These are phyloP conservation scores for Blastobotrys raffinosifermentans DNA, from an alignment of 1,139 yeast genomes.

Conservation along the genomic window DNA sequence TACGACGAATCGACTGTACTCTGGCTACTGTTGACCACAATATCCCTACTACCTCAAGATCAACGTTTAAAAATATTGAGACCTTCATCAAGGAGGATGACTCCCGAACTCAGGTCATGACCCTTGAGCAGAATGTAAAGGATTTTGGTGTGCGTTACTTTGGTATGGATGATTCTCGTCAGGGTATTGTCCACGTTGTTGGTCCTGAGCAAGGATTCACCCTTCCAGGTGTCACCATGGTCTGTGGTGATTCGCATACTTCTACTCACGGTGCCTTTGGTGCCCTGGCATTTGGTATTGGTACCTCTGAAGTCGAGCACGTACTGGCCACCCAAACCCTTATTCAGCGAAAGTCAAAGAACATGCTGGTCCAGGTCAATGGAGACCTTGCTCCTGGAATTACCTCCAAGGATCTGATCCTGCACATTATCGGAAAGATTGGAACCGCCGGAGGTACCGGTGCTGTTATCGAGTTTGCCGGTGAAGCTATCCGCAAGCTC, in stretches of 20 bases:
- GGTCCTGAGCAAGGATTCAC: slow-evolving; percentile 99
- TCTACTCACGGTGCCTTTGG: slow-evolving; percentile 99
- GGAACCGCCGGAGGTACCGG: slow-evolving; percentile 99
- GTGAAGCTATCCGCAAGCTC: slow-evolving; percentile 81
- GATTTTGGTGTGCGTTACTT: slow-evolving; percentile 85
- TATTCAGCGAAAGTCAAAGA: slow-evolving; percentile 89
- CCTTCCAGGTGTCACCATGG: slow-evolving; percentile 96
- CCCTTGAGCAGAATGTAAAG: slow-evolving; percentile 87
- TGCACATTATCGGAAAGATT: slow-evolving; percentile 91
- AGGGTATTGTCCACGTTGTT: slow-evolving; percentile 96
- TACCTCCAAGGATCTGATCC: slow-evolving; percentile 89
- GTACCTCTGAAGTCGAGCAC: slow-evolving; percentile 98
- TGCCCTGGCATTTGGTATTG: slow-evolving; percentile 96
- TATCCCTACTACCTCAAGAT: slow-evolving; percentile 87
- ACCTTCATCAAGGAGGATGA: slow-evolving; percentile 88
- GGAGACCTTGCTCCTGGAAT: slow-evolving; percentile 84
- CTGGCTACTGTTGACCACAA: slow-evolving; percentile 97
- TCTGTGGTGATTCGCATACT: slow-evolving; percentile 98
- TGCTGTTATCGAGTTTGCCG: slow-evolving; percentile 92
- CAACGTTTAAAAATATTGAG: slow-evolving; percentile 61
- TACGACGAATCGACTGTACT: slow-evolving; percentile 91
- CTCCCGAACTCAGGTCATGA: slow-evolving; percentile 84
- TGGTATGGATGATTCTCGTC: slow-evolving; percentile 91
- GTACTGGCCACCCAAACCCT: slow-evolving; percentile 96
- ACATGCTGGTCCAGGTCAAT: slow-evolving; percentile 81